Percentiles rank a stretch among this genome's conserved stretches.
phyloP scores from a whole-genome alignment of 129 eudicot species.

The Lactuca saligna region DNA sequence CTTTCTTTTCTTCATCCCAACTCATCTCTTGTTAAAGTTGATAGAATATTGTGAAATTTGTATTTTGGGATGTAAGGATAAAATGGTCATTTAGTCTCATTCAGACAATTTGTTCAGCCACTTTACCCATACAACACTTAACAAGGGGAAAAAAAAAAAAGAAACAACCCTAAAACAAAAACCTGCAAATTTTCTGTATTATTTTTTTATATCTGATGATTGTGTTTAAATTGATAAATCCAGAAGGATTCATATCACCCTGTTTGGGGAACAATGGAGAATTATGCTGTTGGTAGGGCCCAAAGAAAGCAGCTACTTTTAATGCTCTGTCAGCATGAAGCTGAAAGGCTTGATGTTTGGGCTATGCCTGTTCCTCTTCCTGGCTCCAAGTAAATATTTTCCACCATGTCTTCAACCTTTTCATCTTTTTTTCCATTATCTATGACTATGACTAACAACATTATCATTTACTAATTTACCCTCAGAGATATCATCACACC shows the following conservation, averaged over 20 bases:
- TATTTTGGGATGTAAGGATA: too few species aligned
- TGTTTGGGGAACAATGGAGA: conserved; percentile 90
- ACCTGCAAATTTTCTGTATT: background rate
- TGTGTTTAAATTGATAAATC: conserved; percentile 21
- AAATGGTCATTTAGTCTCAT: too few species aligned
- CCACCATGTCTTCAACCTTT: background rate
- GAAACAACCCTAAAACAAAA: background rate
- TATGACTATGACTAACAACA: conserved; percentile 9
- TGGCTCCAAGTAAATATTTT: conserved; percentile 61
- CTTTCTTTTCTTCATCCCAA: too few species aligned
- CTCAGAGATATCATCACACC: conserved; percentile 59
- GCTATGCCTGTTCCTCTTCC: conserved; percentile 62
- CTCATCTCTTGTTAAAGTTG: too few species aligned
- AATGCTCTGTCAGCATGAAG: conserved; percentile 95
- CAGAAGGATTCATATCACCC: conserved; percentile 89
- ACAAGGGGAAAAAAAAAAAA: too few species aligned
- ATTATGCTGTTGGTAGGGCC: conserved; percentile 65
- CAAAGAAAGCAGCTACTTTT: conserved; percentile 87
- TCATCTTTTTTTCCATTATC: background rate
- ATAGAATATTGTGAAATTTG: too few species aligned
- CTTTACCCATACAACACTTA: too few species aligned
- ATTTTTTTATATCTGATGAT: conserved; percentile 16
- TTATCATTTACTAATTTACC: conserved; percentile 17
- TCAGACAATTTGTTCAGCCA: too few species aligned
- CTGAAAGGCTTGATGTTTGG: conserved; percentile 99